Percentiles rank a stretch among this genome's conserved stretches.
phyloP scores from a whole-genome alignment of 257 asterid genomes.

The Solanum chiquidenum region DNA sequence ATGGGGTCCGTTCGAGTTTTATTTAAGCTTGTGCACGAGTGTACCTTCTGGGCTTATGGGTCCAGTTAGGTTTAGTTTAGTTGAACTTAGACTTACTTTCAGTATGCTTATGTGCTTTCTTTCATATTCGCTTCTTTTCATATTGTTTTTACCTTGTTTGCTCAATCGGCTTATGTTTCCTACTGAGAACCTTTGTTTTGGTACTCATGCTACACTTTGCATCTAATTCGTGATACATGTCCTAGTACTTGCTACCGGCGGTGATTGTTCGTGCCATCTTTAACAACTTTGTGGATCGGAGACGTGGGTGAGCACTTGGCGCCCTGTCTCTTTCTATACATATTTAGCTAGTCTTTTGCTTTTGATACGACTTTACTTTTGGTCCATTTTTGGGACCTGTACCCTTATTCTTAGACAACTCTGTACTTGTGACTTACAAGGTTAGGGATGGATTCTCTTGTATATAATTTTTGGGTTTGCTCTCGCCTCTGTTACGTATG shows the following conservation, averaged over 20 bases:
- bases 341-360: neutral
- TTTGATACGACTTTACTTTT: neutral
- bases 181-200: neutral
- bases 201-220: neutral
- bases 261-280: neutral
- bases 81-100: neutral
- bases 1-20: neutral
- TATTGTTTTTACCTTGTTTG: neutral
- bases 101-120: neutral
- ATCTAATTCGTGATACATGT: neutral
- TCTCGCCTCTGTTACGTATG: too few species aligned
- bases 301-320: neutral
- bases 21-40: neutral
- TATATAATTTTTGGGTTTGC: too few species aligned
- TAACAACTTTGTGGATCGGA: neutral
- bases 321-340: too few species aligned
- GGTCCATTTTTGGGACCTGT: neutral
- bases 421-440: too few species aligned
- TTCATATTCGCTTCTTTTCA: neutral
- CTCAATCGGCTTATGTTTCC: neutral
- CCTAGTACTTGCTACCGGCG: neutral
- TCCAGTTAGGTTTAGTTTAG: neutral
- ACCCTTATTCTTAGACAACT: too few species aligned
- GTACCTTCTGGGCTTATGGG: neutral
- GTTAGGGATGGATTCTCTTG: too few species aligned